Evolutionary conservation across 352 stramenopile genomes (phyloP).

Genomic region (Pythium oligandrum): DNA sequence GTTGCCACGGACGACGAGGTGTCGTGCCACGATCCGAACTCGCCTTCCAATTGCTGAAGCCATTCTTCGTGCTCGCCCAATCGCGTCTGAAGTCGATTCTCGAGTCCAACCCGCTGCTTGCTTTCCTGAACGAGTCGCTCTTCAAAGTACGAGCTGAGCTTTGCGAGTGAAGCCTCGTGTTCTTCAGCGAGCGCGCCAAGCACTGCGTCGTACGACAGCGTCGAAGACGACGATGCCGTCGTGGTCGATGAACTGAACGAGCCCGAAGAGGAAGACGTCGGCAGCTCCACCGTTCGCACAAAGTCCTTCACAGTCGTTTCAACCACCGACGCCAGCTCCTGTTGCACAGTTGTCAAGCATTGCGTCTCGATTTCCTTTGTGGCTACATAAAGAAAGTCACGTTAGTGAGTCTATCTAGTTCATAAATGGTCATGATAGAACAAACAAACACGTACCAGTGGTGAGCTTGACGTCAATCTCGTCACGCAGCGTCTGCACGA

Average conservation of each 20-base stretch:
- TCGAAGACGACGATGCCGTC: background rate
- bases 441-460: constrained; percentile 17
- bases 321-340: constrained; percentile 18
- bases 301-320: constrained; percentile 10
- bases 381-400: background rate
- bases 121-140: constrained; percentile 53
- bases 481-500: constrained; percentile 69
- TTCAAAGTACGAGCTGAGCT: constrained; percentile 65
- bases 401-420: too few relatives aligned
- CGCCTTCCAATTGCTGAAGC: constrained; percentile 74
- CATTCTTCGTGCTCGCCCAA: constrained; percentile 71
- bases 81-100: constrained; percentile 51
- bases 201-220: constrained; percentile 43
- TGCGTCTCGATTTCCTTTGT: constrained; percentile 32
- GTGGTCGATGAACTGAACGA: constrained; percentile 15
- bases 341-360: constrained; percentile 18
- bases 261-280: background rate
- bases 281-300: constrained; percentile 5
- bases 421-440: too few relatives aligned
- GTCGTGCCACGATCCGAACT: constrained; percentile 52
- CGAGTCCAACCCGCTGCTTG: constrained; percentile 51
- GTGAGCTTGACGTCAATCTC: constrained; percentile 64
- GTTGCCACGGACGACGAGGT: constrained; percentile 25
- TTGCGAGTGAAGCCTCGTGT: constrained; percentile 64
- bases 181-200: constrained; percentile 57